Conservation (phyloP, 192 early-diverging fungal genomes). For the Coemansia sp. region DNA sequence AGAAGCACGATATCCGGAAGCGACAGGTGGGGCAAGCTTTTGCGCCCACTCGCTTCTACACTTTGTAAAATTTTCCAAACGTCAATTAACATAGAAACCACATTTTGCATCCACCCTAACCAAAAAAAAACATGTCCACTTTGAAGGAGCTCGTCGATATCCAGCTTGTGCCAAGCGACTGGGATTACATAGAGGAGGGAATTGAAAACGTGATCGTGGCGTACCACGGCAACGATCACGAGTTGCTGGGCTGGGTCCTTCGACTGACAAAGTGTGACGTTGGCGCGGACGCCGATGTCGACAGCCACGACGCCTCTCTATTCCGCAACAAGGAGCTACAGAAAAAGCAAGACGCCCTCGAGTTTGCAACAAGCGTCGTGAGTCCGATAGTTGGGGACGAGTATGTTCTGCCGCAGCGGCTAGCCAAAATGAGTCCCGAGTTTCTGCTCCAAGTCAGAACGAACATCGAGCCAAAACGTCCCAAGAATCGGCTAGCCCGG, state of each 20-base stretch:
- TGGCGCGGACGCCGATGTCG: conserved; percentile 5
- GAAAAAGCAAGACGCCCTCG: background rate
- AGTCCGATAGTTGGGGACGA: conserved; percentile 48
- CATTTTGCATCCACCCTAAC: background rate
- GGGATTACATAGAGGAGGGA: conserved; percentile 73
- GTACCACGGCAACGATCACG: conserved; percentile 50
- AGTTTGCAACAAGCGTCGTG: conserved; percentile 42
- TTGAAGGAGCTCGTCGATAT: background rate
- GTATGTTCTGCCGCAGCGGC: conserved; percentile 50
- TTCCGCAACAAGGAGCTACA: conserved; percentile 7
- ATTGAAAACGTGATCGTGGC: conserved; percentile 69
- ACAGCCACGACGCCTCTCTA: conserved; percentile 9
- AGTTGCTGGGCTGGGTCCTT: conserved; percentile 26
- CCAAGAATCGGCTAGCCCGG: conserved; percentile 43
- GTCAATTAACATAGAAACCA: background rate
- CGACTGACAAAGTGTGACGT: conserved; percentile 28
- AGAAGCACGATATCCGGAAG: background rate
- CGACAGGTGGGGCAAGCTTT: background rate
- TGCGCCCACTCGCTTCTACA: background rate
- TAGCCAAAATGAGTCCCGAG: background rate
- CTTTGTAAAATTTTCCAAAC: background rate
- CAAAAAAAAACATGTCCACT: background rate
- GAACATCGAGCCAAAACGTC: conserved; percentile 33
- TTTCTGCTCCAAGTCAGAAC: conserved; percentile 50
- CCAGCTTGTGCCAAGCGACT: conserved; percentile 35